phyloP scores from a whole-genome alignment of 306 rosid species.

The Hippophae rhamnoides region DNA sequence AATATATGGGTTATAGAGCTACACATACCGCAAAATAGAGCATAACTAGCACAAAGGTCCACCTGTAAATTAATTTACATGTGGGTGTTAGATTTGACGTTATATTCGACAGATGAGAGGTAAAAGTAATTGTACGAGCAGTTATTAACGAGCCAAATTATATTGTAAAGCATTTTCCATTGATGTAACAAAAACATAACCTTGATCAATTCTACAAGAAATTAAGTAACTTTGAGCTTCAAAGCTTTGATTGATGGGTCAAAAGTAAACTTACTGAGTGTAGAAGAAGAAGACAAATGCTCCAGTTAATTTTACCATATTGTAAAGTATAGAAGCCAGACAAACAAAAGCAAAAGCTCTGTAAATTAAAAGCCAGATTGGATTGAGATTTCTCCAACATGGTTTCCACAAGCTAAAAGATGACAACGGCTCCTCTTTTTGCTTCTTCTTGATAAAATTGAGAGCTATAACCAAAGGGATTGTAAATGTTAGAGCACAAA shows the following conservation, averaged over 20 bases:
- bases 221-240: too few species aligned
- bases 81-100: too few species aligned
- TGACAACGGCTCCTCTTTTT: slow-evolving; percentile 3
- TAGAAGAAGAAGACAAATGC: slow-evolving; percentile 16
- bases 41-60: slow-evolving; percentile 62
- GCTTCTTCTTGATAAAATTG: slow-evolving; percentile 10
- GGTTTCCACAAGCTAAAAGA: slow-evolving; percentile 10
- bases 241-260: too few species aligned
- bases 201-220: too few species aligned
- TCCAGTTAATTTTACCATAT: slow-evolving; percentile 9
- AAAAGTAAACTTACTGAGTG: slow-evolving; percentile 11
- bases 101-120: too few species aligned
- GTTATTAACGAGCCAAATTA: too few species aligned
- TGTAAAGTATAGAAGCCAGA: slow-evolving; percentile 9
- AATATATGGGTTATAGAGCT: not conserved
- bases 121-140: too few species aligned
- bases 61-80: slow-evolving; percentile 36
- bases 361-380: slow-evolving; percentile 15
- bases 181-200: too few species aligned
- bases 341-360: slow-evolving; percentile 18
- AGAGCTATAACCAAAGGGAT: slow-evolving; percentile 1
- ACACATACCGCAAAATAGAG: slow-evolving; percentile 56
- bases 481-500: slow-evolving; percentile 9
- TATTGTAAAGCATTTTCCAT: too few species aligned
- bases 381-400: slow-evolving; percentile 12